Evolutionary conservation across 2,329 filamentous ascomycete species (phyloP), one percentile per base, ranked within the genome.

Genomic region (Tolypocladium sp.): DNA sequence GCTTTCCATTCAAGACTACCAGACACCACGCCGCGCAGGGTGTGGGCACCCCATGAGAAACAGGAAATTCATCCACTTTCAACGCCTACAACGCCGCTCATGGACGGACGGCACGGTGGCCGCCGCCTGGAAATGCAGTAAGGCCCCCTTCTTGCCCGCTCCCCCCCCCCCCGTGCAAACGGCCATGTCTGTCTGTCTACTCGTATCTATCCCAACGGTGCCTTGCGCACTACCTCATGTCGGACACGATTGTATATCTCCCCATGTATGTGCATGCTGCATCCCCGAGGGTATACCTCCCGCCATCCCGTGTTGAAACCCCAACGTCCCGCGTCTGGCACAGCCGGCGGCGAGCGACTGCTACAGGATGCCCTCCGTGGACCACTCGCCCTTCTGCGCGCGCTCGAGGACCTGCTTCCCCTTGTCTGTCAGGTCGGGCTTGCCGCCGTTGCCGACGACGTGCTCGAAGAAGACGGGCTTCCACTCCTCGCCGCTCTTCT

Each of bases 391-490:
- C 66, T 77, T 77, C 65, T 84, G 82, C 12, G 81, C 80, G 46
- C 77, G 74, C 61, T 79, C 76, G 3, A 84, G 74, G 8, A 83
- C 76, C 66, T 75, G 69, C 5, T 70, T 74, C 25, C 82, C 82
- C 71, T 80, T 82, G 3, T 80, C 79, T 5, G 80, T 82, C 62
- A 84, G 74, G 46, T 81, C 77, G 1, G 82, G 82, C 69, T 79
- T 80, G 59, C 82, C 82, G 55, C 77, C 78, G 61, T 82, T 83
- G 65, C 81, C 81, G 12, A 77, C 79, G 58, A 76, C 74, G 67
- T 83, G 80, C 65, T 77, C 86, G 74, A 99, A 99, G 76, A 96
- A 99, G 51, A 91, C 81, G n/a, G 94, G 94, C 64, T 87, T 80
- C 86, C 90, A 99, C 40, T 84, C 82, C 60, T 83, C 81, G 15